These are phyloP conservation scores for Larix sibirica DNA, from an alignment of 83 land plant species.

Conservation along the genomic window DNA sequence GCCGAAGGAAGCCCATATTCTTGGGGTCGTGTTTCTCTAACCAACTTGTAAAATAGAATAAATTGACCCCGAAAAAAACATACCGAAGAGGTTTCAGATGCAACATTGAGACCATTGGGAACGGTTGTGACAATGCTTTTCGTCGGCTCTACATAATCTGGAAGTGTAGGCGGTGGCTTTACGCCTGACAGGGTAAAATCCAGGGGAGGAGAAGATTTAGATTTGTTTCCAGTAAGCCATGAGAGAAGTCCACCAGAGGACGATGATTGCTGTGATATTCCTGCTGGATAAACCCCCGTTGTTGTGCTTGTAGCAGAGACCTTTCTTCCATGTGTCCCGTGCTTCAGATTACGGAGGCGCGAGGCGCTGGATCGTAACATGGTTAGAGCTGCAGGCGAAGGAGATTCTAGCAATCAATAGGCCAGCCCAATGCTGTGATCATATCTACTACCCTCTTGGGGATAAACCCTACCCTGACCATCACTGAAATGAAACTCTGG, in stretches of 20 bases:
- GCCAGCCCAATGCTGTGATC: no score
- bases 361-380: no score
- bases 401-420: no score
- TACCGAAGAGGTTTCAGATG: conserved; percentile 37
- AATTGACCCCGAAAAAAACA: neutral
- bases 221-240: conserved; percentile 37
- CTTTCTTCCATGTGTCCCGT: neutral
- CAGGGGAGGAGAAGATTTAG: conserved; percentile 27
- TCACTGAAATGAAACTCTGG: no score
- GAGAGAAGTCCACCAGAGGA: conserved; percentile 28
- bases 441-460: no score
- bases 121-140: conserved; percentile 35
- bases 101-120: conserved; percentile 42
- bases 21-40: no score
- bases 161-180: conserved; percentile 29
- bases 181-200: conserved; percentile 40
- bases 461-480: no score
- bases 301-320: conserved; percentile 1
- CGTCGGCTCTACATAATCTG: conserved; percentile 29
- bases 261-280: neutral
- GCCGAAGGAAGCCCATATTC: no score
- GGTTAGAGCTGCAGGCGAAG: no score
- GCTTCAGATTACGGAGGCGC: neutral
- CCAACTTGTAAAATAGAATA: neutral
- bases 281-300: neutral